Conservation (phyloP, 2,329 filamentous ascomycete species). For the Trichoderma atrobrunneum region DNA sequence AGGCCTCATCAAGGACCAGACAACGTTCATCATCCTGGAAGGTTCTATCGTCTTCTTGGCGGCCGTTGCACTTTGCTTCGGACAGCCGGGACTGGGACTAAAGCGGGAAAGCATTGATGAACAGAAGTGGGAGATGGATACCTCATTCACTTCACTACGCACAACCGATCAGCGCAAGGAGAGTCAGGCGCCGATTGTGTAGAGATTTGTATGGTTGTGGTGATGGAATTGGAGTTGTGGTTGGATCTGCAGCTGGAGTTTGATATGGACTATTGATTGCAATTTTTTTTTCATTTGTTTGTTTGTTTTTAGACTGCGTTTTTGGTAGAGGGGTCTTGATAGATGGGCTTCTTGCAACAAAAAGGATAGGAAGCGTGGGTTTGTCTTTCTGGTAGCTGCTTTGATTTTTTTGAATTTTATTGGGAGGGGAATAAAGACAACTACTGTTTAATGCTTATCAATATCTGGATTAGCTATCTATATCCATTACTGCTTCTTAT, state of each 20-base stretch:
- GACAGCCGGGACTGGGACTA: constrained; percentile 43
- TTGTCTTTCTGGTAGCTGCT: neutral
- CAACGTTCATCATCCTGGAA: constrained; percentile 53
- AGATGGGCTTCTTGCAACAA: neutral
- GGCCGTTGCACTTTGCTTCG: constrained; percentile 37
- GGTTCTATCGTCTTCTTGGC: constrained; percentile 41
- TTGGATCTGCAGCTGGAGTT: neutral
- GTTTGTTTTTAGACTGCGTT: neutral
- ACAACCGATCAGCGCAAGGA: neutral
- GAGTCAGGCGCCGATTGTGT: neutral
- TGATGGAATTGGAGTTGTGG: neutral
- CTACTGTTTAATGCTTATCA: neutral
- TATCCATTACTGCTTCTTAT: neutral
- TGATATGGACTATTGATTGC: neutral
- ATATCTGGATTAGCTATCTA: neutral
- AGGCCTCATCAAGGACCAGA: constrained; percentile 51
- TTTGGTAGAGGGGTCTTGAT: neutral
- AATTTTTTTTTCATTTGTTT: neutral
- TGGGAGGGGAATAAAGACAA: neutral
- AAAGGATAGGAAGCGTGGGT: neutral
- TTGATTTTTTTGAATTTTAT: neutral
- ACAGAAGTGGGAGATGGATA: constrained; percentile 24
- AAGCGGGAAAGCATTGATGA: constrained; percentile 21
- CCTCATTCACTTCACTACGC: neutral
- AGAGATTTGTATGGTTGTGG: neutral